phyloP scores from a whole-genome alignment of 129 eudicot species.

The Silybum marianum region DNA sequence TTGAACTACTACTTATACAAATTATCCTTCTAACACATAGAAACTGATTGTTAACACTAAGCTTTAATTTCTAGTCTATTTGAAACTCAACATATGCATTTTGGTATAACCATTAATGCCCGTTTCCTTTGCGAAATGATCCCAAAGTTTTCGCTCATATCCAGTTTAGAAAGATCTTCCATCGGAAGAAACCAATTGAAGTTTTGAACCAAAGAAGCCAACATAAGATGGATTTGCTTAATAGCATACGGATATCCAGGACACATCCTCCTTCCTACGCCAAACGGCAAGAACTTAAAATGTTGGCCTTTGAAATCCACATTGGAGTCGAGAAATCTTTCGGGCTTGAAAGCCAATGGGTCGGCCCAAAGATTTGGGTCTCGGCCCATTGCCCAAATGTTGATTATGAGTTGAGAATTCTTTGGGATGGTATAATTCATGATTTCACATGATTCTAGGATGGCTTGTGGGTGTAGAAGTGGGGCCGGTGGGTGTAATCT shows the following conservation, averaged over 20 bases:
- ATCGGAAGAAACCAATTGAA: conserved; percentile 55
- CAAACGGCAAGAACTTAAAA: conserved; percentile 57
- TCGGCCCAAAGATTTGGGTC: conserved; percentile 56
- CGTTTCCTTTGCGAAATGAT: conserved; percentile 35
- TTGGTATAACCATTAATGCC: conserved; percentile 33
- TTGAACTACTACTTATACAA: background rate
- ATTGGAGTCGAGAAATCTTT: conserved; percentile 43
- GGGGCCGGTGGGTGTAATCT: conserved; percentile 69
- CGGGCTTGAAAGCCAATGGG: conserved; percentile 49
- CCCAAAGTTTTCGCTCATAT: conserved; percentile 43
- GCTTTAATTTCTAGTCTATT: conserved; percentile 1
- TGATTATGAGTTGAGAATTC: conserved; percentile 45
- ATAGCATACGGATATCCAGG: conserved; percentile 55
- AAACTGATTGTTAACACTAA: background rate
- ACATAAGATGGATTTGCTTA: conserved; percentile 44
- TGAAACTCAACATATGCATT: conserved; percentile 26
- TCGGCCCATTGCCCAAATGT: conserved; percentile 61
- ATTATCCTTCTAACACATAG: background rate
- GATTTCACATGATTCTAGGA: conserved; percentile 33
- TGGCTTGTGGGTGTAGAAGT: conserved; percentile 51
- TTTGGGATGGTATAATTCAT: conserved; percentile 28
- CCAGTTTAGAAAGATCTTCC: conserved; percentile 30
- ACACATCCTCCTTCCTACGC: conserved; percentile 66
- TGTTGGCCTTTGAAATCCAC: conserved; percentile 60
- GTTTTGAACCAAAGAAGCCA: conserved; percentile 44